phyloP scores from a whole-genome alignment of 2,329 filamentous ascomycete genomes.

The Microdochium trichocladiopsis region DNA sequence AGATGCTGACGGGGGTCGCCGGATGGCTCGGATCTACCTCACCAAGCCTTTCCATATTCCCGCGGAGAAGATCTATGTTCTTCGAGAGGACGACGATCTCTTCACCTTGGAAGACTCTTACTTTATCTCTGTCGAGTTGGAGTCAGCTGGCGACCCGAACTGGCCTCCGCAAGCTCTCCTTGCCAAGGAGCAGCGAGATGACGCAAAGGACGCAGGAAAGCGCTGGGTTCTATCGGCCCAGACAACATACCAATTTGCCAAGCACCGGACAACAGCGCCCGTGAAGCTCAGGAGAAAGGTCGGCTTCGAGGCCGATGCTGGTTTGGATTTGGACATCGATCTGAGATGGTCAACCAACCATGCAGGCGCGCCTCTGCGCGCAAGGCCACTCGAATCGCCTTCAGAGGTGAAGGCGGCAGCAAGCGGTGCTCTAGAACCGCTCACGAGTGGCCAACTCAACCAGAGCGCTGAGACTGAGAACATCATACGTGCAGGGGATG shows the following conservation, averaged over 20 bases:
- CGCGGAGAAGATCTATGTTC: slow-evolving; percentile 41
- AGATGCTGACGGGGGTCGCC: slow-evolving; percentile 36
- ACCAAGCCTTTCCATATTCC: slow-evolving; percentile 44
- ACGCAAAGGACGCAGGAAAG: slow-evolving; percentile 10
- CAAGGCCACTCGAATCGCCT: slow-evolving; percentile 18
- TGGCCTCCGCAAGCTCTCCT: slow-evolving; percentile 46
- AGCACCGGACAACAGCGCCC: slow-evolving; percentile 15
- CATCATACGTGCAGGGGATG: slow-evolving; percentile 14
- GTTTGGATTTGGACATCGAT: slow-evolving; percentile 21
- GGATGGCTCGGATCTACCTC: slow-evolving; percentile 39
- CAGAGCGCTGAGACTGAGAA: slow-evolving; percentile 12
- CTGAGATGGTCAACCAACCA: slow-evolving; percentile 20
- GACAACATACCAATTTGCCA: slow-evolving; percentile 18
- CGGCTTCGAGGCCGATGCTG: slow-evolving; percentile 12
- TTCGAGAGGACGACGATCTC: slow-evolving; percentile 36
- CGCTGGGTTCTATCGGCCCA: slow-evolving; percentile 18
- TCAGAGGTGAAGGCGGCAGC: slow-evolving; percentile 34
- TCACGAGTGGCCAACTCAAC: slow-evolving; percentile 24
- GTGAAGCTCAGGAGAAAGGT: slow-evolving; percentile 16
- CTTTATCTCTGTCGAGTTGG: slow-evolving; percentile 42
- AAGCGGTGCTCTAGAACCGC: slow-evolving; percentile 20
- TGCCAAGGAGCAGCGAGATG: slow-evolving; percentile 14
- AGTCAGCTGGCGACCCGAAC: slow-evolving; percentile 36
- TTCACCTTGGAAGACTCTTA: slow-evolving; percentile 44
- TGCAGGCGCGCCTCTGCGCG: slow-evolving; percentile 9